A percentile compares a stretch with the other conserved stretches of the same genome.
Conservation (phyloP, 1,284 basidiomycete species). For the Cryptococcus sp. region DNA sequence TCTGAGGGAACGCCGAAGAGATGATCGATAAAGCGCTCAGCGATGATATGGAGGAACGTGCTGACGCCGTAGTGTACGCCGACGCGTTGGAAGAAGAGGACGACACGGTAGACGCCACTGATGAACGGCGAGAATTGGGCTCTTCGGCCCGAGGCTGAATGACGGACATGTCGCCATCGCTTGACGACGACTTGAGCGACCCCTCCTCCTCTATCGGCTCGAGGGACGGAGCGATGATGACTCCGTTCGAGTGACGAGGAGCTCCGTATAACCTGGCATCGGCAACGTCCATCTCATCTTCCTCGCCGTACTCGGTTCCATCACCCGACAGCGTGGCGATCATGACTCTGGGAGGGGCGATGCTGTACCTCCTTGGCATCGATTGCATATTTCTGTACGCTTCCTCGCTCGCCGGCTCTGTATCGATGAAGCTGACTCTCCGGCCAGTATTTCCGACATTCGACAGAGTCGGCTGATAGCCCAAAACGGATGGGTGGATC, state of each 20-base stretch:
- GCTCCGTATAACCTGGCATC: neutral
- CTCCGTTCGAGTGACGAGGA: conserved; percentile 3
- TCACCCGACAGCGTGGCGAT: conserved; percentile 3
- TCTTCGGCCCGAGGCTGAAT: neutral
- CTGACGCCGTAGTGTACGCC: conserved; percentile 26
- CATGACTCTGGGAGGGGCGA: conserved; percentile 10
- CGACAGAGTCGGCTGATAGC: conserved; percentile 5
- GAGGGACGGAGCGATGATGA: conserved; percentile 14
- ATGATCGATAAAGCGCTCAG: conserved; percentile 22
- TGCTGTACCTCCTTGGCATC: conserved; percentile 1
- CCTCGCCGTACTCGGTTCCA: conserved; percentile 2
- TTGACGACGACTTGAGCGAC: conserved; percentile 5
- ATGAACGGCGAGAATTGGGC: neutral
- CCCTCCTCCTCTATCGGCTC: conserved; percentile 15
- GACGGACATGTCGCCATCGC: neutral
- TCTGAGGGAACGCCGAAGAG: conserved; percentile 27
- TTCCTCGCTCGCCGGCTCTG: neutral
- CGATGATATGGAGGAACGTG: conserved; percentile 25
- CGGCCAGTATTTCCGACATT: conserved; percentile 1
- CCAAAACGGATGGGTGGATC: neutral
- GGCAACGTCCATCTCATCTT: conserved; percentile 1
- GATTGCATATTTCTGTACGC: neutral
- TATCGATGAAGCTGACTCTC: conserved; percentile 24
- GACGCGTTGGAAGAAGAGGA: conserved; percentile 10
- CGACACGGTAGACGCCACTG: neutral